phyloP scores from a whole-genome alignment of 805 yeast species.

The Ascoidea asiatica region DNA sequence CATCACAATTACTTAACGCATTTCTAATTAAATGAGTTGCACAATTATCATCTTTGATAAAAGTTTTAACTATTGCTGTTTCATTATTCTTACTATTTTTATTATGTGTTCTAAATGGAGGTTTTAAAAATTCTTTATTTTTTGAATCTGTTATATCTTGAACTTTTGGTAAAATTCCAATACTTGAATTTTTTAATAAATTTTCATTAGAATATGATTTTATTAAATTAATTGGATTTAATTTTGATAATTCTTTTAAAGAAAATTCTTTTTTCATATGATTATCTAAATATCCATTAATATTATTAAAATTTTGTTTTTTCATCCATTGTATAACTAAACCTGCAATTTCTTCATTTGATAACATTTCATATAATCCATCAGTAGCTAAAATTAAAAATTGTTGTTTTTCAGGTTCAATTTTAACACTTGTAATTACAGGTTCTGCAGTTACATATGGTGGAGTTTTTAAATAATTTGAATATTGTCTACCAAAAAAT shows the following conservation, averaged over 20 bases:
- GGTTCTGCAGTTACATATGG: slow-evolving; percentile 98
- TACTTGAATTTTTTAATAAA: background rate
- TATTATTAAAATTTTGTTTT: slow-evolving; percentile 29
- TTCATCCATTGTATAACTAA: slow-evolving; percentile 92
- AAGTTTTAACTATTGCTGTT: slow-evolving; percentile 23
- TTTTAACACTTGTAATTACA: slow-evolving; percentile 68
- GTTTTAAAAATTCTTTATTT: slow-evolving; percentile 46
- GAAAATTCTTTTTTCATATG: too few relatives aligned
- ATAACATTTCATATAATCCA: slow-evolving; percentile 83
- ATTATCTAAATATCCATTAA: too few relatives aligned
- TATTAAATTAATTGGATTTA: background rate
- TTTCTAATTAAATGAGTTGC: slow-evolving; percentile 90
- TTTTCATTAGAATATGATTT: background rate
- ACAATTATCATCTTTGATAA: slow-evolving; percentile 75
- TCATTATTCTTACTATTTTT: slow-evolving; percentile 14
- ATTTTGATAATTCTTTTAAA: background rate
- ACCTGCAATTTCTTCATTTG: slow-evolving; percentile 87
- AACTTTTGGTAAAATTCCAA: slow-evolving; percentile 36
- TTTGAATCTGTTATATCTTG: slow-evolving; percentile 45
- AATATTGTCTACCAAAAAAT: slow-evolving; percentile 70
- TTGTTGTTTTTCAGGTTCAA: slow-evolving; percentile 59
- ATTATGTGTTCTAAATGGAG: slow-evolving; percentile 52
- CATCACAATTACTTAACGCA: slow-evolving; percentile 78
- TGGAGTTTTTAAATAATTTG: slow-evolving; percentile 67
- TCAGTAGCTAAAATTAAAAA: slow-evolving; percentile 90